These are phyloP conservation scores for Pythium insidiosum DNA, from an alignment of 352 stramenopile species.

Conservation along the genomic window DNA sequence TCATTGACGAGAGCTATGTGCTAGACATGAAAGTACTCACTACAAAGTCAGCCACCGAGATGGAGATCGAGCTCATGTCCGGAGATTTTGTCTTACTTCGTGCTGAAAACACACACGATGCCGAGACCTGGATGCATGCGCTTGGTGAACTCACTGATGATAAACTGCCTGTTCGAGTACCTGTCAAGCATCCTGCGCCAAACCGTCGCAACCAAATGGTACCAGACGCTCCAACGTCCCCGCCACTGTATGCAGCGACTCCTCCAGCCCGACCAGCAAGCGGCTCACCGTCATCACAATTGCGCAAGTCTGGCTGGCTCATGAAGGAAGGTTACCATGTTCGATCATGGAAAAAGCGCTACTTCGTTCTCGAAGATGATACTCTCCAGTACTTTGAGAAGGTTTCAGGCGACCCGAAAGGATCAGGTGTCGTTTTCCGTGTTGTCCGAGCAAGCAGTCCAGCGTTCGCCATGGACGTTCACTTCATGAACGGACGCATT, in stretches of 20 bases:
- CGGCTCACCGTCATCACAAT: no score
- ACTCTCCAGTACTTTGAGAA: conserved; percentile 48
- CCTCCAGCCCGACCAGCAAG: no score
- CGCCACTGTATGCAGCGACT: no score
- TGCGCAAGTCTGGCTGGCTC: conserved; percentile 49
- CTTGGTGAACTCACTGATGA: conserved; percentile 20
- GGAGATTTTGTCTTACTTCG: conserved; percentile 41
- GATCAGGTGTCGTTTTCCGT: conserved; percentile 33
- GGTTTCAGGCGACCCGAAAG: conserved; percentile 24
- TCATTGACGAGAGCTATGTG: conserved; percentile 37
- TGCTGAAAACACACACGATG: conserved; percentile 28
- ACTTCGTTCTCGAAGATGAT: conserved; percentile 49
- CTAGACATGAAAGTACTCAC: conserved; percentile 37
- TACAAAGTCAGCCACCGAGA: conserved; percentile 13
- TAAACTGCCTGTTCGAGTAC: no score
- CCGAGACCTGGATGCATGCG: conserved; percentile 44
- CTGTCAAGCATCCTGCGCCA: no score
- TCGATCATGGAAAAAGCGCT: conserved; percentile 58
- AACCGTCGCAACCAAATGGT: not conserved
- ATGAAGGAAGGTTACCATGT: conserved; percentile 35
- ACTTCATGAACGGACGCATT: conserved; percentile 33
- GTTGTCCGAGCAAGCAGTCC: conserved; percentile 25
- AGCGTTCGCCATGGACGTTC: conserved; percentile 30
- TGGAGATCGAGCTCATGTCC: conserved; percentile 49
- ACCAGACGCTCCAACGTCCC: conserved; percentile 4